A percentile compares a stretch with the other conserved stretches of the same genome.
Evolutionary conservation across 805 yeast genomes (phyloP).

Genomic region (Saccharomycopsis sp.): DNA sequence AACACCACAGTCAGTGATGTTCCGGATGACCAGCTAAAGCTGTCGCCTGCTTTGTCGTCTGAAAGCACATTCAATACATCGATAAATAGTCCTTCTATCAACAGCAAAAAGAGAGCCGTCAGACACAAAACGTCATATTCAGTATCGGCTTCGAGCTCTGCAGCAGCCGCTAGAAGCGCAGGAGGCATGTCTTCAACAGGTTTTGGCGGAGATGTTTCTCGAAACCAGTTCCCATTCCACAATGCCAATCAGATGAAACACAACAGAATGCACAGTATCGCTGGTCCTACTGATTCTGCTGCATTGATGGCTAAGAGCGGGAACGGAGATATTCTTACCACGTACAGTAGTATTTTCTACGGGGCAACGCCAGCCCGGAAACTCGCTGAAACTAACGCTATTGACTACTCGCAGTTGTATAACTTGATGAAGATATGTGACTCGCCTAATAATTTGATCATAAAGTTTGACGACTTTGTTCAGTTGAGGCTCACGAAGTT

Average conservation of each 20-base stretch:
- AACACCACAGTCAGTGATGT: slow-evolving; percentile 3
- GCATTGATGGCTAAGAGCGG: not conserved
- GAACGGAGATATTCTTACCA: slow-evolving; percentile 3
- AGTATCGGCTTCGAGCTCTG: not conserved
- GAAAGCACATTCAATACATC: not conserved
- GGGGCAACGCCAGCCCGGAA: slow-evolving; percentile 17
- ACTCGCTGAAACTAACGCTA: slow-evolving; percentile 11
- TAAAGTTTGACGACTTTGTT: slow-evolving; percentile 18
- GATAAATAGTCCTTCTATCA: not conserved
- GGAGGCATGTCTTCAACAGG: not conserved
- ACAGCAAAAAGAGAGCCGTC: not conserved
- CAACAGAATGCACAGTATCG: not conserved
- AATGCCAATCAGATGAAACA: not conserved
- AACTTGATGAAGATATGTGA: slow-evolving; percentile 18
- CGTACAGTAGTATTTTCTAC: slow-evolving; percentile 6
- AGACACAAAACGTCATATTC: not conserved
- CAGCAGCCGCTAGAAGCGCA: not conserved
- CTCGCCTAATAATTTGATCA: slow-evolving; percentile 14
- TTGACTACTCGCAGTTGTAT: slow-evolving; percentile 11
- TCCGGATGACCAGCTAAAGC: not conserved
- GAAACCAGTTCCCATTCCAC: not conserved
- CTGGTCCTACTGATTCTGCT: not conserved
- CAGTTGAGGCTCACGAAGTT: slow-evolving; percentile 10
- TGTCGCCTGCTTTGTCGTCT: not conserved
- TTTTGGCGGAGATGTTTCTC: not conserved